These are phyloP conservation scores for Heterobasidion irregulare DNA, from an alignment of 1,284 basidiomycete species.

Conservation along the genomic window DNA sequence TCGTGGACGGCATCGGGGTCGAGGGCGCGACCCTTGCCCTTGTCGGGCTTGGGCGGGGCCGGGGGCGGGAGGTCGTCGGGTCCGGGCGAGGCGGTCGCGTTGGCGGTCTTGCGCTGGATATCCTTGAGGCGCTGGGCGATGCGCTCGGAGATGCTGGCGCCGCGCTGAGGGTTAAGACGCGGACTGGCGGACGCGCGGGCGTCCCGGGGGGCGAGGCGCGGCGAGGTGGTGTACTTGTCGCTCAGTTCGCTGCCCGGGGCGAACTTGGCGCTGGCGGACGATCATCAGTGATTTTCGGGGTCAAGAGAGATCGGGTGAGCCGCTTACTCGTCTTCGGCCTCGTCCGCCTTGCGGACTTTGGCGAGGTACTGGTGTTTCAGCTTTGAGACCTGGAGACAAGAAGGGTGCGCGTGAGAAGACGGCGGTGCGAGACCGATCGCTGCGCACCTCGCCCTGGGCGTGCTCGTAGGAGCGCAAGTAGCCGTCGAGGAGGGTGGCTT, in stretches of 20 bases:
- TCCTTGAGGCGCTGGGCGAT: constrained; percentile 69
- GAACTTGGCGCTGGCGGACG: constrained; percentile 56
- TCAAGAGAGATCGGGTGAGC: neutral
- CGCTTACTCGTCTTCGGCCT: constrained; percentile 84
- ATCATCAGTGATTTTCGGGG: constrained; percentile 2
- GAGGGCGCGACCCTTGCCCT: constrained; percentile 68
- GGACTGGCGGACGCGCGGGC: constrained; percentile 13
- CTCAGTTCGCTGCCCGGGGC: constrained; percentile 54
- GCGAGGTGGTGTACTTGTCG: constrained; percentile 73
- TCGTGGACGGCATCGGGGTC: constrained; percentile 27
- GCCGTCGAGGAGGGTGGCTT: constrained; percentile 50
- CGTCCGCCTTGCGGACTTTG: constrained; percentile 77
- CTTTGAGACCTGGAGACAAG: constrained; percentile 38
- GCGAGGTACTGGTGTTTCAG: constrained; percentile 70
- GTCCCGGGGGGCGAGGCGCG: constrained; percentile 53
- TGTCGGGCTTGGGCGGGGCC: constrained; percentile 51
- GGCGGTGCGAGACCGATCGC: neutral
- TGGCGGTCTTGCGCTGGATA: constrained; percentile 51
- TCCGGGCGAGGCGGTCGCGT: constrained; percentile 25
- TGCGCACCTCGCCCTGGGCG: constrained; percentile 45
- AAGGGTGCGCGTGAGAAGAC: neutral
- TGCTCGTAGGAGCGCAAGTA: constrained; percentile 70
- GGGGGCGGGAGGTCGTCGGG: constrained; percentile 17
- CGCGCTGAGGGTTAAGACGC: constrained; percentile 11
- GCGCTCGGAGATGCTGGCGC: constrained; percentile 68